Base-by-base conservation (phyloP, 257 asterid species). In the Primulina huaijiensis region DNA sequence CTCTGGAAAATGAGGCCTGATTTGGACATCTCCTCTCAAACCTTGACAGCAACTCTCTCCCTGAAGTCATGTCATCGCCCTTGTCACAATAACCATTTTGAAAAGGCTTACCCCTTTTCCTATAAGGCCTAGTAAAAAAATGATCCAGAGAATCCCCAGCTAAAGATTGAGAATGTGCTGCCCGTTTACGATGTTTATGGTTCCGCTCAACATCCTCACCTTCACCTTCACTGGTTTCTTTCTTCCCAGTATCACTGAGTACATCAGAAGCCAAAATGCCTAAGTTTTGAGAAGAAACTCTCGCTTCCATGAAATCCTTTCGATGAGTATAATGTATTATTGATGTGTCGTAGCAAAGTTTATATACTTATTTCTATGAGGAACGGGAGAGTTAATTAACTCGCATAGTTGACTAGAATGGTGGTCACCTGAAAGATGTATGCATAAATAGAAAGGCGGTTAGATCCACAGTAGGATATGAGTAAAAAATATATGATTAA, bases 161-260 rank as follows among this genome's bases (percentile, higher is more conserved):
- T 72, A 74, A 50, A 64, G 97, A 89, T 58, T 88, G 87, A 72
- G 97, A 88, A 70, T 40, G 83, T 68, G 82, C 85, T 19, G 83
- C 99, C 66, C 87, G 82, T 64, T 87, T 88, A 33, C 97, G 97
- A 80, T 93, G 98, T 78, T 93, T 93, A 77, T 93, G 97, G 78
- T 93, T 93, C 69, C 96, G 96, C 75, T 93, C 98, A 85, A 90
- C 97, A 25, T 90, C 97, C 73, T 90, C 98, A 75, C 90, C 98
- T 74, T 92, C 97, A 40, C 98, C 96, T 80, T 89, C 96, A 79
- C 97, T 93, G 73, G 87, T 75, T 84, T 83, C 90, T 83, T 86
- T 89, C 78, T 88, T 90, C 73, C 85, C 98, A 14, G 92, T 90
- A 76, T 88, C 95, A 75, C 88, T 79, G 60, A 73, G 79, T 33